These are phyloP conservation scores for Fraxinus ornus DNA, from an alignment of 305 asterid genomes.

Conservation along the genomic window DNA sequence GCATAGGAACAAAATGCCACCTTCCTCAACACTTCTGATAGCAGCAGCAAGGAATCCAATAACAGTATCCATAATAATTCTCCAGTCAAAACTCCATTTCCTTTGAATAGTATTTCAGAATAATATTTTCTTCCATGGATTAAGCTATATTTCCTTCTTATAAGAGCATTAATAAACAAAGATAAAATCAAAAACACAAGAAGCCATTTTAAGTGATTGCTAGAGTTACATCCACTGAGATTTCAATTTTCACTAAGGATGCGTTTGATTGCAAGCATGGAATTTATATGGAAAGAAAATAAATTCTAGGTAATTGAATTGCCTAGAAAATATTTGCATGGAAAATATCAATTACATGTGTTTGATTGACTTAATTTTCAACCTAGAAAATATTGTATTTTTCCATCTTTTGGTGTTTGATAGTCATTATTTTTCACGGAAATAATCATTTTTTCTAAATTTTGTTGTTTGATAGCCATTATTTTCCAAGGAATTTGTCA, in stretches of 20 bases:
- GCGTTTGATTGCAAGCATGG: too few relatives aligned
- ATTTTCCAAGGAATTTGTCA: too few relatives aligned
- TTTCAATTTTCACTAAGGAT: background rate
- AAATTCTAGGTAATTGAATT: too few relatives aligned
- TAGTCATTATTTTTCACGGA: too few relatives aligned
- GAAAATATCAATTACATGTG: too few relatives aligned
- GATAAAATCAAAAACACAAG: background rate
- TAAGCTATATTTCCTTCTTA: background rate
- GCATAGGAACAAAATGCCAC: conserved; percentile 71
- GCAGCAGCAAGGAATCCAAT: conserved; percentile 75
- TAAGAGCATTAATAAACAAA: background rate
- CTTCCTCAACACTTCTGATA: conserved; percentile 69
- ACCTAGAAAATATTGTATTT: too few relatives aligned
- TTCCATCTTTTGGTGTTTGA: too few relatives aligned
- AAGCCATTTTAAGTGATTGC: background rate
- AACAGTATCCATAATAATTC: conserved; percentile 44
- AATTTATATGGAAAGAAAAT: too few relatives aligned
- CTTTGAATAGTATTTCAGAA: conserved; percentile 27
- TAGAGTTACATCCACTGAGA: background rate
- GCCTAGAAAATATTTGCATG: too few relatives aligned
- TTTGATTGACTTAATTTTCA: too few relatives aligned
- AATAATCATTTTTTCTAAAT: too few relatives aligned
- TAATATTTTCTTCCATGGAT: background rate
- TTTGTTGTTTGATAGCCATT: too few relatives aligned
- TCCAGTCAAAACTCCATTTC: conserved; percentile 58